Evolutionary conservation across 2,329 filamentous ascomycete species (phyloP).

Genomic region (Arthrinium phaeospermum): DNA sequence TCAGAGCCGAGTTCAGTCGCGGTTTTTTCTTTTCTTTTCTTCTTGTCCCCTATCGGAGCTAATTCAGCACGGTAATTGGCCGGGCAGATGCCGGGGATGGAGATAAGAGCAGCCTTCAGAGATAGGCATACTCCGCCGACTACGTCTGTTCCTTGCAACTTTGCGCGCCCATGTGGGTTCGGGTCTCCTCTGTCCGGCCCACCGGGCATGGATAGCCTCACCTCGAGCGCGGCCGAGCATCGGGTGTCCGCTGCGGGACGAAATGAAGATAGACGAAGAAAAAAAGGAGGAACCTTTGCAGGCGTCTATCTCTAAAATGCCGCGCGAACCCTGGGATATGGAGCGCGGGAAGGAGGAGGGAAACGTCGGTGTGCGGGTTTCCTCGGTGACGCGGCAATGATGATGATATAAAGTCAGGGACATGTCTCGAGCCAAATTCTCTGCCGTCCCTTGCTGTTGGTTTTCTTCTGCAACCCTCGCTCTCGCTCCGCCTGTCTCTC

Average conservation of each 20-base stretch:
- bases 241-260: slow-evolving; percentile 11
- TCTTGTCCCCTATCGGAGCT: neutral
- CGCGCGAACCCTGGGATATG: neutral
- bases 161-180: slow-evolving; percentile 9
- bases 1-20: neutral
- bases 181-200: neutral
- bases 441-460: neutral
- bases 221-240: neutral
- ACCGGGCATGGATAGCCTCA: slow-evolving; percentile 9
- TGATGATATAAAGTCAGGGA: slow-evolving; percentile 10
- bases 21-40: neutral
- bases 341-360: neutral
- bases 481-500: neutral
- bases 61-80: neutral
- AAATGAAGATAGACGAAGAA: neutral
- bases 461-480: neutral
- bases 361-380: slow-evolving; percentile 1
- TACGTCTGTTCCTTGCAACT: neutral
- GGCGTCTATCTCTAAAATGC: neutral
- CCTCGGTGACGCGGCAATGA: neutral
- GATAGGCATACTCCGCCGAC: slow-evolving; percentile 12
- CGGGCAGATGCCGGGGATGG: neutral
- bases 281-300: neutral
- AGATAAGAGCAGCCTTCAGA: neutral
- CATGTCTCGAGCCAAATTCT: neutral